Conservation (phyloP, 2,329 filamentous ascomycete species). For the Neofusicoccum sp. region DNA sequence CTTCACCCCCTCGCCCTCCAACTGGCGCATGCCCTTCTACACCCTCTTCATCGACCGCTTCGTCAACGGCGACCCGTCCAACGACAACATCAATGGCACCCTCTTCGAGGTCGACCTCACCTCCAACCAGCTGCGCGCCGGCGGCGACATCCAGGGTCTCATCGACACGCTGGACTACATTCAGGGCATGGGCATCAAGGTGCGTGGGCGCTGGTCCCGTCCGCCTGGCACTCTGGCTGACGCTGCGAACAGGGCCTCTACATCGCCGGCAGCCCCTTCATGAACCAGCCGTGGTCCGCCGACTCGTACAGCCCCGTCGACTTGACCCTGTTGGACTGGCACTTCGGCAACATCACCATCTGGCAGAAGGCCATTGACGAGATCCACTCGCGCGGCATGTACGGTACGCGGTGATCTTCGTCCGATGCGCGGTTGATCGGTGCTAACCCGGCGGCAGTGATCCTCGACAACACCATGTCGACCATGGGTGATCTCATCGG, state of each 20-base stretch:
- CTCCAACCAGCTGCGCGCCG: slow-evolving; percentile 62
- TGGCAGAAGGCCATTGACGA: slow-evolving; percentile 59
- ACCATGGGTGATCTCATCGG: slow-evolving; percentile 64
- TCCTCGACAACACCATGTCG: slow-evolving; percentile 65
- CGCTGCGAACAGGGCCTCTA: slow-evolving; percentile 52
- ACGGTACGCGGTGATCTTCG: slow-evolving; percentile 35
- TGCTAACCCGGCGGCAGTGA: slow-evolving; percentile 31
- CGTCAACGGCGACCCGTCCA: slow-evolving; percentile 63
- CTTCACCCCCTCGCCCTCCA: slow-evolving; percentile 56
- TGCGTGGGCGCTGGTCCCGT: slow-evolving; percentile 23
- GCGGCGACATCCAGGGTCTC: slow-evolving; percentile 59
- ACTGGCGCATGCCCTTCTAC: slow-evolving; percentile 67
- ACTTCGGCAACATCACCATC: slow-evolving; percentile 58
- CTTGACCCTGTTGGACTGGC: slow-evolving; percentile 61
- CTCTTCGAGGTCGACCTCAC: slow-evolving; percentile 60
- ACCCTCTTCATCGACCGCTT: slow-evolving; percentile 63
- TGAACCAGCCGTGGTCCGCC: slow-evolving; percentile 63
- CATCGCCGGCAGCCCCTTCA: slow-evolving; percentile 61
- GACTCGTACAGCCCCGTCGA: slow-evolving; percentile 62
- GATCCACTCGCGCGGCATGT: slow-evolving; percentile 63
- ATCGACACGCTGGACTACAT: slow-evolving; percentile 63
- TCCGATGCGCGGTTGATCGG: slow-evolving; percentile 6
- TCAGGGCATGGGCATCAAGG: slow-evolving; percentile 63
- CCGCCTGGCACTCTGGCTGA: slow-evolving; percentile 18
- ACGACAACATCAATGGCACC: slow-evolving; percentile 63